Percentiles rank a stretch among this genome's conserved stretches.
Evolutionary conservation across 148 eudicot genomes (phyloP).

Genomic region (Rhododendron kiyosumense): DNA sequence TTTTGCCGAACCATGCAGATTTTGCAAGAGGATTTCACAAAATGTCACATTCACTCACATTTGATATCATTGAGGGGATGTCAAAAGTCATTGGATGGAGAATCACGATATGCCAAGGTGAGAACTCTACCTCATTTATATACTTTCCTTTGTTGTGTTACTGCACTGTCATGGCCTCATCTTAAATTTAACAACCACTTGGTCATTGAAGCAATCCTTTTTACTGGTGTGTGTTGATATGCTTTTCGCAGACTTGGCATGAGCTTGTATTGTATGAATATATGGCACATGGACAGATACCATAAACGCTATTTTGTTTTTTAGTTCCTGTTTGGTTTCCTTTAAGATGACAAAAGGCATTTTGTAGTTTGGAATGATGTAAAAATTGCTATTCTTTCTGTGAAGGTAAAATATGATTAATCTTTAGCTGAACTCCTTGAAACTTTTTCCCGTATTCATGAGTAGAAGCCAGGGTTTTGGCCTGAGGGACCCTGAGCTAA

Average conservation of each 20-base stretch:
- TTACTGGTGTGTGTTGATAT: background rate
- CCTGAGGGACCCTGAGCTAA: background rate
- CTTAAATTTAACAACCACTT: background rate
- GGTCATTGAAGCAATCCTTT: conserved; percentile 4
- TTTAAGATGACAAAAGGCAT: background rate
- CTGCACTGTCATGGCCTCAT: background rate
- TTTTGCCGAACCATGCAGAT: conserved; percentile 42
- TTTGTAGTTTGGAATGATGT: background rate
- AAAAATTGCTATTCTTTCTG: background rate
- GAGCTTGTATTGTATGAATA: background rate
- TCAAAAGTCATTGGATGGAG: conserved; percentile 33
- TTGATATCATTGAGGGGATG: conserved; percentile 48
- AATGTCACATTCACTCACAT: conserved; percentile 69
- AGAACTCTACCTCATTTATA: conserved; percentile 11
- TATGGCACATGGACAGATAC: background rate
- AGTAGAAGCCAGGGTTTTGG: background rate
- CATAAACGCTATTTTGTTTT: background rate
- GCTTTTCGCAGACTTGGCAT: background rate
- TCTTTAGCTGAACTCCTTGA: background rate
- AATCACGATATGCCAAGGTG: conserved; percentile 63
- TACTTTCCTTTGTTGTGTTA: background rate
- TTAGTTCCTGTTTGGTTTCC: background rate
- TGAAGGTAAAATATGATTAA: background rate
- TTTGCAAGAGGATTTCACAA: conserved; percentile 82
- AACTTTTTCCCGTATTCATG: background rate